These are phyloP conservation scores for Silene conica DNA, from an alignment of 148 eudicot genomes.

Conservation along the genomic window DNA sequence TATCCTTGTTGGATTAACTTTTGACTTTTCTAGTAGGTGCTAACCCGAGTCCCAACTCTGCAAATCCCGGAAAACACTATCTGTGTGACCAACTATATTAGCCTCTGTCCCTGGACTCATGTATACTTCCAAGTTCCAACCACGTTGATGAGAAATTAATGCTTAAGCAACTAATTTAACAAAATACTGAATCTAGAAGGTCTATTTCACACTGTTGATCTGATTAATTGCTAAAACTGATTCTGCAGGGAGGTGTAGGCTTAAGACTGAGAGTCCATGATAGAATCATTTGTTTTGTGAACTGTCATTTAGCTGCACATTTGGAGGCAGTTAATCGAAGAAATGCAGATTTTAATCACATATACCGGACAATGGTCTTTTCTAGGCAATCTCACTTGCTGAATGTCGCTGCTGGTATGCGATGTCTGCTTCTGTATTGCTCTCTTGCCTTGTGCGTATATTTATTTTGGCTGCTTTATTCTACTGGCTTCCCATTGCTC, in stretches of 20 bases:
- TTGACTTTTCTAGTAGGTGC: neutral
- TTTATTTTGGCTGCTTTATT: conserved; percentile 80
- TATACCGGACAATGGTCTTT: conserved; percentile 75
- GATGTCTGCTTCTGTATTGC: conserved; percentile 58
- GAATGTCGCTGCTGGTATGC: conserved; percentile 91
- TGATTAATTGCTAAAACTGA: conserved; percentile 15
- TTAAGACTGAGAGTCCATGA: conserved; percentile 93
- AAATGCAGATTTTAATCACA: conserved; percentile 92
- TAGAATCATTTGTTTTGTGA: conserved; percentile 79
- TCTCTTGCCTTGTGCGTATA: conserved; percentile 75
- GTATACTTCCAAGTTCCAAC: neutral
- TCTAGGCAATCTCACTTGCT: conserved; percentile 67
- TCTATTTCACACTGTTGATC: neutral
- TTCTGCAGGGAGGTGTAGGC: conserved; percentile 93
- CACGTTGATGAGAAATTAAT: neutral
- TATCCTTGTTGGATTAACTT: too few relatives aligned
- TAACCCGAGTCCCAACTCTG: too few relatives aligned
- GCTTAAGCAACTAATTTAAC: neutral
- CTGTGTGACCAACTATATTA: too few relatives aligned
- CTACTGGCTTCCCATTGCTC: conserved; percentile 72
- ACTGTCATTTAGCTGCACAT: conserved; percentile 98
- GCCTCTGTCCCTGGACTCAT: neutral
- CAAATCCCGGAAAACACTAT: too few relatives aligned
- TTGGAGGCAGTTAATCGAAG: conserved; percentile 91
- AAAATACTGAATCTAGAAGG: too few relatives aligned